These are phyloP conservation scores for Saururus chinensis DNA, from an alignment of 164 flowering plant species.

Conservation along the genomic window DNA sequence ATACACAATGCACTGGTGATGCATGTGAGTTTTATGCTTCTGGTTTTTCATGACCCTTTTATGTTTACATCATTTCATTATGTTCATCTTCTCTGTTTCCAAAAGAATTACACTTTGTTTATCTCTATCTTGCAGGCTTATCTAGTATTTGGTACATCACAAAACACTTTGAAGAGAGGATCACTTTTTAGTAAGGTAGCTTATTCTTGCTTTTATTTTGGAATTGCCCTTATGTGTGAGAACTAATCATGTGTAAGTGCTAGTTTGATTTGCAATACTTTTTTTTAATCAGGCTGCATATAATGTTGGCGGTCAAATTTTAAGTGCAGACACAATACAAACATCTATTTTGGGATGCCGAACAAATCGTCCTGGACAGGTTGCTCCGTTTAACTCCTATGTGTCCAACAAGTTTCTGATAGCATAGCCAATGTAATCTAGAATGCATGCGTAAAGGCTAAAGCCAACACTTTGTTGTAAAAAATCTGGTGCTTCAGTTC, in stretches of 20 bases:
- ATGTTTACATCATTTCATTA: too few species aligned
- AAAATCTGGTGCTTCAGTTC: too few species aligned
- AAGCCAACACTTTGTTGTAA: too few species aligned
- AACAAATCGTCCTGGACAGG: constrained; percentile 92
- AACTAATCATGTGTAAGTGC: too few species aligned
- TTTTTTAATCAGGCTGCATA: constrained; percentile 70
- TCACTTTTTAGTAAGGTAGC: constrained; percentile 67
- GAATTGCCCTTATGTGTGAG: not conserved
- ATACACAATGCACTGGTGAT: constrained; percentile 91
- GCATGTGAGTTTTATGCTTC: constrained; percentile 54
- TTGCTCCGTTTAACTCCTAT: constrained; percentile 4
- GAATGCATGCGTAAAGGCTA: not conserved
- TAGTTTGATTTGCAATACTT: not conserved
- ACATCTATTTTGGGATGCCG: constrained; percentile 74
- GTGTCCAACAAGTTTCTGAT: not conserved
- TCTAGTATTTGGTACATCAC: constrained; percentile 89
- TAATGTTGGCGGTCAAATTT: constrained; percentile 75
- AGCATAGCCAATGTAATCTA: not conserved
- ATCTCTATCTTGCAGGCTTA: constrained; percentile 43
- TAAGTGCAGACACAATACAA: constrained; percentile 83
- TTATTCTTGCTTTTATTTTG: not conserved
- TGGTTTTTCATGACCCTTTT: not conserved
- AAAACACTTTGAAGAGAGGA: constrained; percentile 62
- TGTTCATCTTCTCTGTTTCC: too few species aligned
- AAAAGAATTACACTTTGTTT: not conserved